Evolutionary conservation across 805 yeast genomes (phyloP).

Genomic region (Saturnispora gosingensis): DNA sequence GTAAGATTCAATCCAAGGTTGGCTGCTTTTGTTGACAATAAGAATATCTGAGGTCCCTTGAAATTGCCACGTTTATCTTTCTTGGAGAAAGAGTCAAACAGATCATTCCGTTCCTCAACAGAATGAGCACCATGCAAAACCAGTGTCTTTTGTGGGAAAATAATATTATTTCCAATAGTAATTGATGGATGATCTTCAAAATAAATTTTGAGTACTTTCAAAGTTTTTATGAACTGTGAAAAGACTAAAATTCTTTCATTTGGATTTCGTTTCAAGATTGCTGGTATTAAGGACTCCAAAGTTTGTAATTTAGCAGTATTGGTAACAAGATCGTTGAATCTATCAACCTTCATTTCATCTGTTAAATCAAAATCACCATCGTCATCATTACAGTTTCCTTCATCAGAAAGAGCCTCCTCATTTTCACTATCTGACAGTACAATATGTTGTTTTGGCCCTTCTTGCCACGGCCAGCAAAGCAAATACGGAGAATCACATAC

Average conservation of each 20-base stretch:
- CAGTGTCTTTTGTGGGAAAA: slow-evolving; percentile 10
- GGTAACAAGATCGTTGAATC: slow-evolving; percentile 28
- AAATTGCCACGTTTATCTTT: background rate
- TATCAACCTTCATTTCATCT: background rate
- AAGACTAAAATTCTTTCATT: slow-evolving; percentile 58
- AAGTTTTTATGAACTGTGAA: slow-evolving; percentile 80
- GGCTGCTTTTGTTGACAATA: slow-evolving; percentile 88
- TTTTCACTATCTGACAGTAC: background rate
- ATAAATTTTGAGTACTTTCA: slow-evolving; percentile 78
- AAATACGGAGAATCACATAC: slow-evolving; percentile 81
- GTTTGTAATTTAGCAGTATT: slow-evolving; percentile 68
- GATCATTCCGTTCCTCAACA: slow-evolving; percentile 55
- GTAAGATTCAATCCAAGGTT: slow-evolving; percentile 85
- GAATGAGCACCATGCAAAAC: slow-evolving; percentile 57
- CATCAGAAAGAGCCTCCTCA: background rate
- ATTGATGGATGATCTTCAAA: slow-evolving; percentile 29
- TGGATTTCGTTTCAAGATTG: slow-evolving; percentile 29
- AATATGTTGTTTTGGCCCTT: background rate
- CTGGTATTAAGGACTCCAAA: slow-evolving; percentile 51
- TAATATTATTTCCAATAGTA: slow-evolving; percentile 31
- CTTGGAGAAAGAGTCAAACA: slow-evolving; percentile 46
- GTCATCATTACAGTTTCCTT: slow-evolving; percentile 27
- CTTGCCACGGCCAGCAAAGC: slow-evolving; percentile 66
- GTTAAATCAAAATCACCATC: slow-evolving; percentile 19
- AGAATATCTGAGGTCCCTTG: slow-evolving; percentile 42